Base-by-base conservation (phyloP, 345 rosid species). In the Populus deltoides region DNA sequence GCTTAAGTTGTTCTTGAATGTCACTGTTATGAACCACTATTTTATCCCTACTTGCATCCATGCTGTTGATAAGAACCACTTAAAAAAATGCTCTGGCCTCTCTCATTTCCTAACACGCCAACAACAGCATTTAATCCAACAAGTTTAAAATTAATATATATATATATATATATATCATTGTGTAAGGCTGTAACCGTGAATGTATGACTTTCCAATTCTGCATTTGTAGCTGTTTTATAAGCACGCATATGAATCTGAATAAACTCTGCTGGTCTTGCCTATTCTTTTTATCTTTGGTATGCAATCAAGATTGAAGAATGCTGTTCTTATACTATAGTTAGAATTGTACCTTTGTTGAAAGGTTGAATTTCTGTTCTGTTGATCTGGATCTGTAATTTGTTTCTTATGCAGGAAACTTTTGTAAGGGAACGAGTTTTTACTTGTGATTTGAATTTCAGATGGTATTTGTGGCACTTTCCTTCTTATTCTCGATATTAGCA, bases 391-490 rank as follows among this genome's bases (percentile, higher is more conserved):
- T 8, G 22, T 70, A n/a, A n/a, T 45, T 9, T 45, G 16, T 74
- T 69, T 69, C 65, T 5, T 73, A 20, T 69, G 22, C 69, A 74
- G 62, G 70, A 43, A 73, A 45, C 36, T 29, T 68, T 63, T 33
- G 35, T 53, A 59, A n/a, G 29, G 35, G 74, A 49, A 24, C 55
- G 75, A 53, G 36, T 74, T 61, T 15, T 8, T 55, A 15, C 13
- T n/a, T 43, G 65, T 24, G 39, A 71, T 65, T 71, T 6, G 11
- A 36, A 68, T 20, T 43, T 35, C 41, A 22, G 25, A 55, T 74
- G 81, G 74, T 79, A 57, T 68, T 20, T 66, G 8, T 79, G 69
- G 45, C 57, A 57, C 47, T 66, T 29, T 25, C 17, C n/a, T 31
- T 72, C 36, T 25, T 29, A 10, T 65, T 69, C 41, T 61, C 43